Evolutionary conservation across 176 grass and related monocot species (phyloP), one percentile per base, ranked within the genome.

Genomic region (Urochloa ruziziensis): DNA sequence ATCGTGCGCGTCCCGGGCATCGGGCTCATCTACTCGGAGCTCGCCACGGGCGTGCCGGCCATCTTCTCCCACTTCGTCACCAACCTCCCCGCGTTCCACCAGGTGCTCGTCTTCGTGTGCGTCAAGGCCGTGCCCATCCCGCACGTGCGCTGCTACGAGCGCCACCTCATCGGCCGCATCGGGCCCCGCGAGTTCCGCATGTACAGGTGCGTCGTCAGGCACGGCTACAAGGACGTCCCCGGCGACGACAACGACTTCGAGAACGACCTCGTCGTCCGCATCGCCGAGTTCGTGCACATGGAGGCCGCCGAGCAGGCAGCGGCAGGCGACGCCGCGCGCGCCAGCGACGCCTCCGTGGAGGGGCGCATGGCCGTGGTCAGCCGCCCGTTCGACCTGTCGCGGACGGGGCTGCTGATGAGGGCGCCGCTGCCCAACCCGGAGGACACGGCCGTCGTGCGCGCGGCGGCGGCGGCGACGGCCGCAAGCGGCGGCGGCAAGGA

Each of bases 41-140:
- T 94, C 21, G 89, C 88, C 52, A 85, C 89, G 12, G 86, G 92
- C 11, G 89, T 94, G 9, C 92, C 92, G 0, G 60, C 89, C 17
- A 86, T 94, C 58, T 91, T 94, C 86, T 91, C 89, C 21, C 92
- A 94, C 77, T 94, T 94, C 70, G 86, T 91, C 70, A 94, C 92
- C 64, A 94, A 94, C 71, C 84, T 94, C 3, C 92, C 92, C 39
- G 89, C 92, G 14, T 91, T 94, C 75, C 89, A 91, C 73, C 83
- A 91, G 85, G 86, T 94, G 69, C 81, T 94, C 21, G 92, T 94
- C 18, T 94, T 94, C 70, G 57, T 91, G 18, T 91, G 92, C 54
- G 79, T 94, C 72, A 94, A 94, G 84, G 64, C 89, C 15, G 86
- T 88, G 46, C 83, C 86, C 28, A 61, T 87, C 21, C 89, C 92